Conservation (phyloP, 228 moss, liverwort and hornwort genomes). For the Sphagnum magellanicum region DNA sequence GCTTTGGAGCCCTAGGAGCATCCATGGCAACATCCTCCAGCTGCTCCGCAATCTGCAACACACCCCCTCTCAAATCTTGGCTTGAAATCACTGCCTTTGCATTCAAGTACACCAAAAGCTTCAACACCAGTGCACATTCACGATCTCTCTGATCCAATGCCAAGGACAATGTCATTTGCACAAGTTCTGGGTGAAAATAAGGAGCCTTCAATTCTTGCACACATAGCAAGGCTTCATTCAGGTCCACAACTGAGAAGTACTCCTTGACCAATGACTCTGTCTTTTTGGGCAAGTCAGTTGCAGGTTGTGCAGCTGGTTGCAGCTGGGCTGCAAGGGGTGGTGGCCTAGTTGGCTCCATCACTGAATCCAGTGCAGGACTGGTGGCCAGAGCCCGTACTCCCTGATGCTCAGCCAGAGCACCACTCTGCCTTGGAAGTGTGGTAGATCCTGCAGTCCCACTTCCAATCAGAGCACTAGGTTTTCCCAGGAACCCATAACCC, state of each 20-base stretch:
- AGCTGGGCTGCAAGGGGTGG: conserved; percentile 10
- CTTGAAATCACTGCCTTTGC: conserved; percentile 50
- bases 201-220: conserved; percentile 68
- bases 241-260: conserved; percentile 63
- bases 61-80: conserved; percentile 55
- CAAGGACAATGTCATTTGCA: conserved; percentile 41
- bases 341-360: conserved; percentile 20
- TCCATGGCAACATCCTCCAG: conserved; percentile 81
- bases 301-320: conserved; percentile 22
- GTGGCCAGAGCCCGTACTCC: conserved; percentile 17
- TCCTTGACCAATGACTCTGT: conserved; percentile 68
- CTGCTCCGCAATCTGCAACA: conserved; percentile 51
- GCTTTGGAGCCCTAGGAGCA: conserved; percentile 79
- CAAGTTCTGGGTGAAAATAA: conserved; percentile 59
- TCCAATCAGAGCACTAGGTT: conserved; percentile 76
- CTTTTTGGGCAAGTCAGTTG: conserved; percentile 40
- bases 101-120: conserved; percentile 41
- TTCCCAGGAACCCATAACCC: conserved; percentile 42
- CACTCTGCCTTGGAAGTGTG: conserved; percentile 38
- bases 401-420: conserved; percentile 20
- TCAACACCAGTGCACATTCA: conserved; percentile 28
- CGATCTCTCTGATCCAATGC: conserved; percentile 53
- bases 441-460: conserved; percentile 16
- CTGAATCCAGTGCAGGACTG: conserved; percentile 26
- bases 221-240: conserved; percentile 64